Evolutionary conservation across 2,329 filamentous ascomycete species (phyloP).

Genomic region (Trichoderma sp.): DNA sequence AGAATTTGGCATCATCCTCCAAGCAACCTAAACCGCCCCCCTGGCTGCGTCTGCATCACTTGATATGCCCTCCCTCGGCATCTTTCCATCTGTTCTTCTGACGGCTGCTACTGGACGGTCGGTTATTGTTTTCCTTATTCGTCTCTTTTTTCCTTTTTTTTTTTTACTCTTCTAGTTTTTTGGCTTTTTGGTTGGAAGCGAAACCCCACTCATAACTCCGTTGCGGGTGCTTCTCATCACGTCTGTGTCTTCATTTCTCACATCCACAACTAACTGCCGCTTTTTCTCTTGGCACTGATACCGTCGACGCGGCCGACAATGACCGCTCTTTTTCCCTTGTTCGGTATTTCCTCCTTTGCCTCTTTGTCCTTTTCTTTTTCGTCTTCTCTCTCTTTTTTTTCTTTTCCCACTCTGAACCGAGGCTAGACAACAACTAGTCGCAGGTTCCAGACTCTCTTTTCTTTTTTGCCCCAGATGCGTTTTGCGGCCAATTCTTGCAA

Average conservation of each 20-base stretch:
- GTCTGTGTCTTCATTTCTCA: slow-evolving; percentile 6
- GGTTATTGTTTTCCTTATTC: not conserved
- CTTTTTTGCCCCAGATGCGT: not conserved
- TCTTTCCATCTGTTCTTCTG: not conserved
- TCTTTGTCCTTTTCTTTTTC: not conserved
- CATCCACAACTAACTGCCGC: slow-evolving; percentile 16
- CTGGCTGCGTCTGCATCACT: not conserved
- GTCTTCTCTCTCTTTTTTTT: not conserved
- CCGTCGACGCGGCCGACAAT: not conserved
- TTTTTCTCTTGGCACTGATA: slow-evolving; percentile 12
- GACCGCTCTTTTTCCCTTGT: not conserved
- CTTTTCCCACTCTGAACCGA: not conserved
- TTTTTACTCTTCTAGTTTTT: not conserved
- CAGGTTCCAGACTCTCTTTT: slow-evolving; percentile 14
- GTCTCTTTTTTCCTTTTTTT: not conserved
- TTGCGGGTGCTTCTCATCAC: not conserved
- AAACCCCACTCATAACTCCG: slow-evolving; percentile 3
- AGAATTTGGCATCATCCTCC: not conserved
- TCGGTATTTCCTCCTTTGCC: not conserved
- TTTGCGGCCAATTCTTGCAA: not conserved
- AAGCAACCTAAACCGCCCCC: not conserved
- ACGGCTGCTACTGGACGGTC: not conserved
- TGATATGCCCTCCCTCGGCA: slow-evolving; percentile 7
- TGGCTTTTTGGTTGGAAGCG: not conserved
- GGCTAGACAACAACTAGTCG: not conserved